Evolutionary conservation across 2,329 filamentous ascomycete species (phyloP).

Genomic region (Parastagonospora nodorum): DNA sequence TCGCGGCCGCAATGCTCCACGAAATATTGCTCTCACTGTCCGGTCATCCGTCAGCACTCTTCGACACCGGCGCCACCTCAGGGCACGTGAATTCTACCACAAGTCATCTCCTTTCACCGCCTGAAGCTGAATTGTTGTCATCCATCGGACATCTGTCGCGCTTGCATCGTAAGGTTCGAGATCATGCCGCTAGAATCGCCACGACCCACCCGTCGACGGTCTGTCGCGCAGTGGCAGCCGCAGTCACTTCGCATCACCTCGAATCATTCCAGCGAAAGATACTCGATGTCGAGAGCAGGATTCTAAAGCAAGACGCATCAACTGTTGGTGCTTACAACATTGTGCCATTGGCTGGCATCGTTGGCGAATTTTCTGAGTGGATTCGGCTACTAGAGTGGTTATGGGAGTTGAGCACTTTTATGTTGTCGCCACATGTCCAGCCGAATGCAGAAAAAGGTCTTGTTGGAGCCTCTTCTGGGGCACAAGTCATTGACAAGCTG

Average conservation of each 20-base stretch:
- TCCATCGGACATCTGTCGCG: constrained; percentile 78
- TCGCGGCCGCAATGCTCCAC: constrained; percentile 76
- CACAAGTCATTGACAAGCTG: constrained; percentile 76
- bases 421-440: constrained; percentile 54
- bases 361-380: constrained; percentile 88
- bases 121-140: constrained; percentile 80
- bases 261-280: constrained; percentile 82
- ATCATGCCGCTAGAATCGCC: constrained; percentile 69
- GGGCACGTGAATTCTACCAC: constrained; percentile 44
- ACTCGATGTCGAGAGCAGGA: constrained; percentile 78
- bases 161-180: constrained; percentile 74
- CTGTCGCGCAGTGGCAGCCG: constrained; percentile 83
- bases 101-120: constrained; percentile 67
- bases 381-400: constrained; percentile 84
- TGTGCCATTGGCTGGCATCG: constrained; percentile 84
- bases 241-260: constrained; percentile 76
- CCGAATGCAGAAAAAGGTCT: constrained; percentile 14
- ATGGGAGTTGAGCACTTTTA: constrained; percentile 72
- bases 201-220: constrained; percentile 77
- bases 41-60: constrained; percentile 87
- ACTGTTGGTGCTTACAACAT: constrained; percentile 92
- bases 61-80: constrained; percentile 58
- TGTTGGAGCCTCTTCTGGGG: constrained; percentile 63
- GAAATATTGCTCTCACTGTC: constrained; percentile 97
- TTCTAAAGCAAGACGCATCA: constrained; percentile 75